phyloP scores from a whole-genome alignment of 2,329 filamentous ascomycete species.

The Diaporthe velutina region DNA sequence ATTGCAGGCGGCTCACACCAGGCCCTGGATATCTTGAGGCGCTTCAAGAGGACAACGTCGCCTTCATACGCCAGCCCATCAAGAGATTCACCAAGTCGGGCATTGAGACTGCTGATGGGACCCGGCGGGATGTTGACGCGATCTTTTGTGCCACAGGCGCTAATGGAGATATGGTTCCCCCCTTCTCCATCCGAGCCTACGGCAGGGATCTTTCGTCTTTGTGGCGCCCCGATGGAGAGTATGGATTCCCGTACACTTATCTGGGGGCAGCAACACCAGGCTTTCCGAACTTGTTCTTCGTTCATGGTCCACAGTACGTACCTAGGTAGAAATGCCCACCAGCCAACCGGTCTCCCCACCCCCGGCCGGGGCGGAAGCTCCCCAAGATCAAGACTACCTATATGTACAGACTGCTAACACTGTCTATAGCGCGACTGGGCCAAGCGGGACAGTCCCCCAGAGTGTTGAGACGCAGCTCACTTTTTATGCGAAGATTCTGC shows the following conservation, averaged over 20 bases:
- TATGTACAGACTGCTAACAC: too few relatives aligned
- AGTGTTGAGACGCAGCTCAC: constrained; percentile 75
- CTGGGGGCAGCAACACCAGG: constrained; percentile 72
- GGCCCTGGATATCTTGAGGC: constrained; percentile 78
- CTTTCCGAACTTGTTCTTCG: constrained; percentile 76
- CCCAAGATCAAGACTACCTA: too few relatives aligned
- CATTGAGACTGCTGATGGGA: constrained; percentile 71
- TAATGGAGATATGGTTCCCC: constrained; percentile 69
- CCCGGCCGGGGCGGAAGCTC: too few relatives aligned
- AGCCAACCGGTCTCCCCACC: too few relatives aligned
- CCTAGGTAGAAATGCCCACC: too few relatives aligned
- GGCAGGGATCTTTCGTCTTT: constrained; percentile 66
- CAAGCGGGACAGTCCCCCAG: constrained; percentile 76
- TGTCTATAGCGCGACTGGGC: constrained; percentile 63
- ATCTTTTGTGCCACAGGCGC: constrained; percentile 79
- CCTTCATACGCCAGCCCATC: constrained; percentile 70
- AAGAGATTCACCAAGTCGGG: constrained; percentile 69
- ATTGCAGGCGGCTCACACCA: constrained; percentile 75
- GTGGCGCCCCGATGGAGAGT: constrained; percentile 68
- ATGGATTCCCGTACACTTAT: constrained; percentile 77
- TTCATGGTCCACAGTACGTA: constrained; percentile 75
- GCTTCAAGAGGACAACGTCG: constrained; percentile 71
- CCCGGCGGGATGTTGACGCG: constrained; percentile 69
- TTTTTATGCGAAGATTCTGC: constrained; percentile 75
- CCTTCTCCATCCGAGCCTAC: constrained; percentile 70